These are phyloP conservation scores for Cylindrotheca fusiformis DNA, from an alignment of 108 stramenopile species.

Conservation along the genomic window DNA sequence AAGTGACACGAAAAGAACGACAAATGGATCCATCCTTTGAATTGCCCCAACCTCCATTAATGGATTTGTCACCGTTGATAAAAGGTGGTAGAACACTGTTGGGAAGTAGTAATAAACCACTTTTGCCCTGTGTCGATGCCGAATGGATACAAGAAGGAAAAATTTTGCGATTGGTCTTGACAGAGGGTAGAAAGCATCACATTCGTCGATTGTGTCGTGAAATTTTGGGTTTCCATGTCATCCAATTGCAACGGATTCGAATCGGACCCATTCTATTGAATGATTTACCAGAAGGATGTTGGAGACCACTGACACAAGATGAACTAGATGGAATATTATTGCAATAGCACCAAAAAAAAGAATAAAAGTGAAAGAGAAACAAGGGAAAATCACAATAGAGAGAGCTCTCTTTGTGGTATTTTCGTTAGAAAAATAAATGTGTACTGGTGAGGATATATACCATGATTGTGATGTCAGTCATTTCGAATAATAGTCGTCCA, in stretches of 20 bases:
- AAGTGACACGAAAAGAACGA: conserved; percentile 34
- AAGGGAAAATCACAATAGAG: no score
- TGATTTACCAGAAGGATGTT: conserved; percentile 22
- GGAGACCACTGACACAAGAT: conserved; percentile 22
- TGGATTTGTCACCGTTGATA: conserved; percentile 38
- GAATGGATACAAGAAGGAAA: conserved; percentile 46
- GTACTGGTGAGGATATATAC: no score
- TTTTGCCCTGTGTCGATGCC: conserved; percentile 51
- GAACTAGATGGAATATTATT: conserved; percentile 31
- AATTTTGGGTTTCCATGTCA: conserved; percentile 65
- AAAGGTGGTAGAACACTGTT: conserved; percentile 40
- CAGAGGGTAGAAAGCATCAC: conserved; percentile 76
- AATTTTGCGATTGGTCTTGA: conserved; percentile 55
- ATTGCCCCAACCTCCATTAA: conserved; percentile 29
- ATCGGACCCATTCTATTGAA: conserved; percentile 60
- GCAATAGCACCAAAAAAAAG: no score
- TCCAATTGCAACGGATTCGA: conserved; percentile 44
- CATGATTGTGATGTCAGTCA: no score
- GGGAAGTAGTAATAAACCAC: conserved; percentile 38
- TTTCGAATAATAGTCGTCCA: no score
- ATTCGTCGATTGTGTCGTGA: conserved; percentile 77
- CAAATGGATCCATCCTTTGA: conserved; percentile 30
- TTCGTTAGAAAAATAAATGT: no score
- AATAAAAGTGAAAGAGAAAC: no score
- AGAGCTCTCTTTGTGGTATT: no score